Conservation (phyloP, 192 early-diverging fungal species). For the Podila minutissima region DNA sequence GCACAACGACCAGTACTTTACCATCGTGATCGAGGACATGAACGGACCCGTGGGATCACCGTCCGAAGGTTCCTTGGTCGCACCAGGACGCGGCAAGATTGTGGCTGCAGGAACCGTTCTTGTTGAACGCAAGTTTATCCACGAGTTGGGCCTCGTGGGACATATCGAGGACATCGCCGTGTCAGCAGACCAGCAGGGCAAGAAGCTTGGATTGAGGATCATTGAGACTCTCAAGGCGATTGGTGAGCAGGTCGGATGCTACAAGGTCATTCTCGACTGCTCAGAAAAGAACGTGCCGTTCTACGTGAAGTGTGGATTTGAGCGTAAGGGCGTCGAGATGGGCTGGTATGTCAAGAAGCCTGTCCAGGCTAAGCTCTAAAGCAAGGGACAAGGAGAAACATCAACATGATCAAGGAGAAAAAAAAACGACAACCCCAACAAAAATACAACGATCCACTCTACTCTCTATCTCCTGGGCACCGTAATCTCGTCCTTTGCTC, state of each 20-base stretch:
- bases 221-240: slow-evolving; percentile 88
- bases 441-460: not conserved
- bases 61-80: slow-evolving; percentile 53
- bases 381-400: not conserved
- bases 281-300: slow-evolving; percentile 86
- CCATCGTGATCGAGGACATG: slow-evolving; percentile 75
- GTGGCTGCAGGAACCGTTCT: slow-evolving; percentile 85
- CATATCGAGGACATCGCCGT: slow-evolving; percentile 86
- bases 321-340: slow-evolving; percentile 77
- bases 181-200: slow-evolving; percentile 66
- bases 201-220: slow-evolving; percentile 68
- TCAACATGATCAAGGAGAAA: no score
- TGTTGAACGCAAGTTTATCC: slow-evolving; percentile 90
- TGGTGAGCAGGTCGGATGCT: slow-evolving; percentile 81
- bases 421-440: not conserved
- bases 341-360: slow-evolving; percentile 65
- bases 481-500: not conserved
- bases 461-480: not conserved
- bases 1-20: slow-evolving; percentile 83
- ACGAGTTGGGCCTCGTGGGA: slow-evolving; percentile 78
- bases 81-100: slow-evolving; percentile 65
- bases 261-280: slow-evolving; percentile 78
- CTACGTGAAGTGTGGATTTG: slow-evolving; percentile 89
- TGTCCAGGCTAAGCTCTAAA: slow-evolving; percentile 27
- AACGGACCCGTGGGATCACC: slow-evolving; percentile 25